Evolutionary conservation across 1,139 yeast species (phyloP).

Genomic region (Hansenula anomala): DNA sequence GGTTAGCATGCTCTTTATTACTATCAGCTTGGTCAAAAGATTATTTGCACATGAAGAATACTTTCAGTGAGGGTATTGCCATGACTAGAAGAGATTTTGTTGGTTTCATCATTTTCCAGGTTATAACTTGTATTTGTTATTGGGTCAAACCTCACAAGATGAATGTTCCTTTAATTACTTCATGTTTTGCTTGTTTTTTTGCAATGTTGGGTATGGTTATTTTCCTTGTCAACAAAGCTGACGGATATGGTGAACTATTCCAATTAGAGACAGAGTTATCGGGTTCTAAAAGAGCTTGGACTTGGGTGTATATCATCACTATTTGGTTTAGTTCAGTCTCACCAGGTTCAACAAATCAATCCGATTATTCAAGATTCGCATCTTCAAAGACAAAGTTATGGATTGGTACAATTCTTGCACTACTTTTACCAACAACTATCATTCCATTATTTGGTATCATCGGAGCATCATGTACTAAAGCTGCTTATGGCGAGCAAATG

Average conservation of each 20-base stretch:
- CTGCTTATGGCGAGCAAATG: slow-evolving; percentile 29
- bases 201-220: slow-evolving; percentile 39
- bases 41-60: slow-evolving; percentile 29
- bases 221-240: slow-evolving; percentile 27
- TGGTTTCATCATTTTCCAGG: slow-evolving; percentile 40
- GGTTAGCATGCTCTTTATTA: slow-evolving; percentile 31
- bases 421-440: slow-evolving; percentile 36
- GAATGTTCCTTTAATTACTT: slow-evolving; percentile 31
- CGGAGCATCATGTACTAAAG: slow-evolving; percentile 33
- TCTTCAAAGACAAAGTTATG: slow-evolving; percentile 28
- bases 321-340: slow-evolving; percentile 42
- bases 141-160: slow-evolving; percentile 33
- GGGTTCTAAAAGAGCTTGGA: slow-evolving; percentile 33
- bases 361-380: slow-evolving; percentile 37
- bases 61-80: slow-evolving; percentile 29
- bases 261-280: slow-evolving; percentile 19
- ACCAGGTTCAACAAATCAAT: slow-evolving; percentile 31
- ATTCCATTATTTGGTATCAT: slow-evolving; percentile 38
- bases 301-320: slow-evolving; percentile 37
- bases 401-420: slow-evolving; percentile 31
- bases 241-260: slow-evolving; percentile 38
- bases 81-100: slow-evolving; percentile 36
- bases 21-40: slow-evolving; percentile 31
- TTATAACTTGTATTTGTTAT: slow-evolving; percentile 32
- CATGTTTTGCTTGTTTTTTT: slow-evolving; percentile 34